Evolutionary conservation across 2,329 filamentous ascomycete species (phyloP), one percentile per base, ranked within the genome.

Genomic region (Nectriaceae sp.): DNA sequence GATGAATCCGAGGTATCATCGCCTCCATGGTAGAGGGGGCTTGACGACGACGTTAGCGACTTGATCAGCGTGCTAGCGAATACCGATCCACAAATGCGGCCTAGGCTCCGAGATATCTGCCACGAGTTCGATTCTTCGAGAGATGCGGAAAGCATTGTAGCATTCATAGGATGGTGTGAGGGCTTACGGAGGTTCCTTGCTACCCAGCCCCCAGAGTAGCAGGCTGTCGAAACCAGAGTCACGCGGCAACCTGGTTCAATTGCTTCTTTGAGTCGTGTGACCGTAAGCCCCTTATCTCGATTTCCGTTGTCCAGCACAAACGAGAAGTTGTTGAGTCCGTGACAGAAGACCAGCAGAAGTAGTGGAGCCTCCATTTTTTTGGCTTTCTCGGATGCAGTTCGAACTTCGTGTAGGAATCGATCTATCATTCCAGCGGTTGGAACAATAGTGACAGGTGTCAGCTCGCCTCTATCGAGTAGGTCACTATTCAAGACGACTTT

Each of bases 131-230:
- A 42, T 29, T 16, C 5, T 4, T 26, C 10, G 5, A 16, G 20
- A 4, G 44, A 35, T 20, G 36, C 44, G 13, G 37, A 13, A 15
- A 46, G 15, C 11, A 20, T 31, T 13, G 44, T 46, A 13, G 13
- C 11, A 21, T 46, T 41, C 13, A 46, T 26, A 16, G 26, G 31
- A 4, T 18, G 18, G 21, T 43, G 21, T 20, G 18, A 3, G 26
- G 29, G 40, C 11, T 33, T 3, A 4, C n/a, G 5, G 15, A 44
- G 42, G 4, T 5, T n/a, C 20, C 31, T 8, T 10, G 44, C 21
- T 13, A 22, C 21, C 47, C 47, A 50, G 3, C 47, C 47, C 37
- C 47, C 40, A 5, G 42, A 46, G 21, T 45, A 42, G 29, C 47
- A 50, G 20, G 47, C 42, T 13, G 47, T 45, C 19, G 37, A 45